Evolutionary conservation across 1,284 basidiomycete species (phyloP), one percentile per base, ranked within the genome.

Genomic region (Gymnopus androsaceus): DNA sequence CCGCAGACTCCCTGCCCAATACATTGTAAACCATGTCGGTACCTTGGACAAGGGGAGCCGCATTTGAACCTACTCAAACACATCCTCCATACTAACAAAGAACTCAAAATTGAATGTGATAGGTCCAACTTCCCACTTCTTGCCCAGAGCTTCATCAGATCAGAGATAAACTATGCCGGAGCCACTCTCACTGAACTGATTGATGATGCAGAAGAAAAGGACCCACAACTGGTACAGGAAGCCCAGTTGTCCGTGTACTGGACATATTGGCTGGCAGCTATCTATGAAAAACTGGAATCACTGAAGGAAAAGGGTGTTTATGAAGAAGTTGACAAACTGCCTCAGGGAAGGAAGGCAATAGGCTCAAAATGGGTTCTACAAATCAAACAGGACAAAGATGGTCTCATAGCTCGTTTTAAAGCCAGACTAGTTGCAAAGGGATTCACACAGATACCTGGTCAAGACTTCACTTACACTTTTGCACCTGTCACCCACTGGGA

Each of bases 351-450:
- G 4, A 68, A 59, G 21, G 41, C 61, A 17, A 51, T 58, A 19
- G 37, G 21, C 14, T 31, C 38, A 19, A 50, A 34, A 17, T 78
- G n/a, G n/a, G n/a, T n/a, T n/a, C n/a, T n/a, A n/a, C n/a, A n/a
- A n/a, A n/a, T 61, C 48, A 80, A 81, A 52, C 57, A 58, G 12
- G 66, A 77, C 21, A 62, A 63, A 2, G 28, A 66, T 4, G 71
- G 75, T 0, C 48, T 66, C 0, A 50, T 74, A 1, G 33, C 59
- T 14, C 56, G 61, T 11, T 64, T 65, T 55, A 80, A 80, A 48
- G 77, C 73, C 0, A 54, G 67, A 0, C 66, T 79, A 0, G 72
- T 78, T 0, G 72, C 71, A 0, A 66, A 71, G 28, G 79, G 77
- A 0, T 77, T 71, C 61, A 63, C 62, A n/a, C n/a, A n/a, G n/a